phyloP scores from a whole-genome alignment of 2,329 filamentous ascomycete genomes.

The Volutella citrinella region DNA sequence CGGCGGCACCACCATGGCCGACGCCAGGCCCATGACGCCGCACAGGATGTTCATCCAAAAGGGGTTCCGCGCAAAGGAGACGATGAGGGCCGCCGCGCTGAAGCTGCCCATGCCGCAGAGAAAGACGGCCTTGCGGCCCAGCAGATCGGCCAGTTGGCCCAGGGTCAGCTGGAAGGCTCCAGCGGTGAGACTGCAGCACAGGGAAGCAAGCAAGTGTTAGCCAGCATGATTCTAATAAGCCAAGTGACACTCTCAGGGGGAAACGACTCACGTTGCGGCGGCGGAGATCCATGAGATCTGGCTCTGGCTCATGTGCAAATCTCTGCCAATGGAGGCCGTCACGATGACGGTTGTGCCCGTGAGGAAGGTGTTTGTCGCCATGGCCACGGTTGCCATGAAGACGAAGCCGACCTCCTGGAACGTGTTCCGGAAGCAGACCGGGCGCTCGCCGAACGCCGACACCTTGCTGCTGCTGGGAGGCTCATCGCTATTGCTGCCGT shows the following conservation, averaged over 20 bases:
- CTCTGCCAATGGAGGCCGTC: conserved; percentile 56
- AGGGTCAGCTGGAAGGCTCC: conserved; percentile 66
- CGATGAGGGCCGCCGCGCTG: conserved; percentile 17
- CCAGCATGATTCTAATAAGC: too few relatives aligned
- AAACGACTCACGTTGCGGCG: conserved; percentile 44
- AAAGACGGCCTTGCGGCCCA: conserved; percentile 17
- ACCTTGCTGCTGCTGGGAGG: conserved; percentile 6
- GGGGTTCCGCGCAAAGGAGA: conserved; percentile 20
- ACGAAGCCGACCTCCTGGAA: conserved; percentile 64
- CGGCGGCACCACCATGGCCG: conserved; percentile 60
- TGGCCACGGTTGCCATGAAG: conserved; percentile 63
- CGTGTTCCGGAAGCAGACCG: conserved; percentile 60
- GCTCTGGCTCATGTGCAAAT: conserved; percentile 61
- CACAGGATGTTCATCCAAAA: conserved; percentile 50
- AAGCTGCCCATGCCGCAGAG: conserved; percentile 18
- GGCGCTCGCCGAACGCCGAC: conserved; percentile 36
- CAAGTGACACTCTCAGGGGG: neutral
- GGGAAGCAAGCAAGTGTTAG: conserved; percentile 1
- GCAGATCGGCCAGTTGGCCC: conserved; percentile 12
- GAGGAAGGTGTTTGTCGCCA: conserved; percentile 60
- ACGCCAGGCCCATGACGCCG: conserved; percentile 62
- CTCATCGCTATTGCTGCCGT: conserved; percentile 8
- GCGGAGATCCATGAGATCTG: conserved; percentile 68
- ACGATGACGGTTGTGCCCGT: conserved; percentile 59
- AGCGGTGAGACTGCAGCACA: conserved; percentile 43